Evolutionary conservation across 2,329 filamentous ascomycete genomes (phyloP).

Genomic region (Colletotrichum musicola): DNA sequence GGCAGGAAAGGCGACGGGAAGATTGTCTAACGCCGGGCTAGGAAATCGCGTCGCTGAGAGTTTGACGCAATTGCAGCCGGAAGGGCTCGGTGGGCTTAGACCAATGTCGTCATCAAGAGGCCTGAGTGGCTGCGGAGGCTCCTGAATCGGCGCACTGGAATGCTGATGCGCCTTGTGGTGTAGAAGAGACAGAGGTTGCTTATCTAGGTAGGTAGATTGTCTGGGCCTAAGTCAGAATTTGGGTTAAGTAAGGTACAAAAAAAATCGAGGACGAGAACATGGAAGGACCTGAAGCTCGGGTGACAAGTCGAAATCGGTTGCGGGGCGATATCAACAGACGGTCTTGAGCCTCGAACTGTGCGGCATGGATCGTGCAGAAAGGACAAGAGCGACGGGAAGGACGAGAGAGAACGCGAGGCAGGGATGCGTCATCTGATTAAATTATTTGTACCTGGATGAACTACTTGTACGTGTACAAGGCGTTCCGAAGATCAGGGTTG

Average conservation of each 20-base stretch:
- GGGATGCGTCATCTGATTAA: background rate
- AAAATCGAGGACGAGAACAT: no score
- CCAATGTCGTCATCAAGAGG: slow-evolving; percentile 33
- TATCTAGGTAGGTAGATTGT: background rate
- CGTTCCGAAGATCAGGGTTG: no score
- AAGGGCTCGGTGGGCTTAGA: slow-evolving; percentile 26
- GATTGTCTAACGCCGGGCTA: slow-evolving; percentile 15
- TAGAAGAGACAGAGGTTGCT: background rate
- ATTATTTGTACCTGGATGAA: background rate
- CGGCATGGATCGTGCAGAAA: no score
- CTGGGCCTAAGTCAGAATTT: no score
- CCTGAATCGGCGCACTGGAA: slow-evolving; percentile 26
- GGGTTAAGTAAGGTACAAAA: no score
- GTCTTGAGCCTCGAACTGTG: no score
- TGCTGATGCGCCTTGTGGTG: slow-evolving; percentile 21
- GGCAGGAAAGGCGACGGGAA: background rate
- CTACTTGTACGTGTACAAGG: no score
- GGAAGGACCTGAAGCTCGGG: no score
- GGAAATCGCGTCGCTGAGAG: slow-evolving; percentile 7
- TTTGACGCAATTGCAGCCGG: slow-evolving; percentile 31
- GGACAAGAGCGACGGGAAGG: no score
- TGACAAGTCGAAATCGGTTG: no score
- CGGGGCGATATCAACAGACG: no score
- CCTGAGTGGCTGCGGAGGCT: slow-evolving; percentile 20
- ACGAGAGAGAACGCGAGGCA: background rate